phyloP scores from a whole-genome alignment of 768 basidiomycete species.

The Neoboletus magnificus region DNA sequence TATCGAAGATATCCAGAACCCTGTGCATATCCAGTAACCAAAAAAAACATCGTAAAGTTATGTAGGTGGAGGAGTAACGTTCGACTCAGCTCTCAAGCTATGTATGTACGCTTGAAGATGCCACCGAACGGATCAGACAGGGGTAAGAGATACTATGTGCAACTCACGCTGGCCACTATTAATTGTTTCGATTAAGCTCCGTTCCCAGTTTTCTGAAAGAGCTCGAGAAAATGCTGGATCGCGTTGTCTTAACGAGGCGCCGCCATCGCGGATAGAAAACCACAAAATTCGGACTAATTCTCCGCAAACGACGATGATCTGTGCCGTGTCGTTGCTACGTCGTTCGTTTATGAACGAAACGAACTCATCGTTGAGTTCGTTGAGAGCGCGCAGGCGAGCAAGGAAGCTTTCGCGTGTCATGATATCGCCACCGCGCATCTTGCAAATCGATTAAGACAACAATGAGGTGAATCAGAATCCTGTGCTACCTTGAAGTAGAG shows the following conservation, averaged over 20 bases:
- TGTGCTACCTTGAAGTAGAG: constrained; percentile 21
- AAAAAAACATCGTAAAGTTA: not conserved
- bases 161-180: constrained; percentile 23
- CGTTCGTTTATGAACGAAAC: constrained; percentile 20
- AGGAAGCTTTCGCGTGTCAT: constrained; percentile 19
- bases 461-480: not conserved
- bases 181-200: constrained; percentile 12
- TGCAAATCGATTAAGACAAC: not conserved
- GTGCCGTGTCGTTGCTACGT: constrained; percentile 25
- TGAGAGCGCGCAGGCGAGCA: constrained; percentile 10
- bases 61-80: not conserved
- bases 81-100: not conserved
- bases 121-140: not conserved
- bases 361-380: constrained; percentile 17
- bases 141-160: not conserved
- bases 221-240: constrained; percentile 16
- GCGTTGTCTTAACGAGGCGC: constrained; percentile 16
- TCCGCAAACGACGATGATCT: constrained; percentile 24
- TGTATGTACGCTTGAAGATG: not conserved
- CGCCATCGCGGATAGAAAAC: constrained; percentile 30
- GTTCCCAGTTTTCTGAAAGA: constrained; percentile 18
- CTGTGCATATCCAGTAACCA: not conserved
- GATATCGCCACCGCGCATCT: constrained; percentile 28
- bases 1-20: not conserved
- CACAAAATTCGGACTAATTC: constrained; percentile 26